A percentile compares a stretch with the other conserved stretches of the same genome.
These are phyloP conservation scores for Dichomitus squalens DNA, from an alignment of 1,284 basidiomycete species.

Conservation along the genomic window DNA sequence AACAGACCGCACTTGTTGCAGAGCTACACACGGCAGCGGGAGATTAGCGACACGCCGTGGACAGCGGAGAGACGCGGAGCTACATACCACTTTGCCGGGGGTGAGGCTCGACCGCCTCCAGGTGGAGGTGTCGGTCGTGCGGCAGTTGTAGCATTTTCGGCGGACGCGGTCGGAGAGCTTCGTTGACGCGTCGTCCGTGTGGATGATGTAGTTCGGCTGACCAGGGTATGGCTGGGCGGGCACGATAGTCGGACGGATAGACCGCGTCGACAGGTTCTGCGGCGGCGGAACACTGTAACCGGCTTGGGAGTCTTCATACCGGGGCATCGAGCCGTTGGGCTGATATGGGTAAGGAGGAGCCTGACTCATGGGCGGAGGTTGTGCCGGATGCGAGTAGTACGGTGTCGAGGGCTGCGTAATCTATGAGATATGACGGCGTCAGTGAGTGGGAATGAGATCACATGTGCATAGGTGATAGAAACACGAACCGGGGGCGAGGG, in stretches of 20 bases:
- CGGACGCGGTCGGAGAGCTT: constrained; percentile 77
- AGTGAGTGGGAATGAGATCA: constrained; percentile 35
- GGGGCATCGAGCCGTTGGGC: constrained; percentile 34
- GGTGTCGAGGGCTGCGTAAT: constrained; percentile 34
- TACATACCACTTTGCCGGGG: constrained; percentile 78
- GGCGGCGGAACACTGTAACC: constrained; percentile 29
- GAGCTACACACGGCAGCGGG: constrained; percentile 46
- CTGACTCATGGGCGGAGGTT: constrained; percentile 35
- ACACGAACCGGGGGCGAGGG: constrained; percentile 43
- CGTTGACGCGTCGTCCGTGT: constrained; percentile 76
- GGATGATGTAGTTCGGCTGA: constrained; percentile 44
- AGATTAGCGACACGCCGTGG: not conserved
- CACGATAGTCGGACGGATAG: constrained; percentile 32
- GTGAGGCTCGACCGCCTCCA: constrained; percentile 77
- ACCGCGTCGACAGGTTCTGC: constrained; percentile 28
- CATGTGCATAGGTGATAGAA: constrained; percentile 25
- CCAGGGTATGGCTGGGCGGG: constrained; percentile 39
- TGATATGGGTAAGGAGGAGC: constrained; percentile 34
- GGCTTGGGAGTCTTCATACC: constrained; percentile 26
- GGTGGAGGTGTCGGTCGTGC: constrained; percentile 81
- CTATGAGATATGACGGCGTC: constrained; percentile 22
- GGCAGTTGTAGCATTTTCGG: constrained; percentile 78
- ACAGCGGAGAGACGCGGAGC: not conserved
- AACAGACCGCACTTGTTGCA: constrained; percentile 87
- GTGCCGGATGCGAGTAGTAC: constrained; percentile 39